A percentile compares a stretch with the other conserved stretches of the same genome.
Evolutionary conservation across 2,329 filamentous ascomycete genomes (phyloP).

Genomic region (Aspergillus awamori): DNA sequence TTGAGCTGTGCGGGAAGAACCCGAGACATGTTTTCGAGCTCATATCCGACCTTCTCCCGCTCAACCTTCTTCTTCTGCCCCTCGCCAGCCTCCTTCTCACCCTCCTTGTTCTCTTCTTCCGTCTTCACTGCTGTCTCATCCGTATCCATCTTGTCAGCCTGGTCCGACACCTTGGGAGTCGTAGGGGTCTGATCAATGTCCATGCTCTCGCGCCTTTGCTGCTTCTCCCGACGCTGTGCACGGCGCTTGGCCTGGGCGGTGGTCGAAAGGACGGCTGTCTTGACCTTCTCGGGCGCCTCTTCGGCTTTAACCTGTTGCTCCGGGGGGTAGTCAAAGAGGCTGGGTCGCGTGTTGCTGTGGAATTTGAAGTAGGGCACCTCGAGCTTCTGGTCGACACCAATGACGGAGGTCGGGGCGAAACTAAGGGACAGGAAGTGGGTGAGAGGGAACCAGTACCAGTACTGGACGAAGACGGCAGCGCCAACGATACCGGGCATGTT

Average conservation of each 20-base stretch:
- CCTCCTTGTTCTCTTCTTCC: constrained; percentile 61
- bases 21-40: constrained; percentile 94
- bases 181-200: constrained; percentile 81
- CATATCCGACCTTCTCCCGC: constrained; percentile 95
- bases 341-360: constrained; percentile 90
- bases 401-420: constrained; percentile 95
- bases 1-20: constrained; percentile 91
- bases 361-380: constrained; percentile 95
- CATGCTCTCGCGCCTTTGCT: constrained; percentile 90
- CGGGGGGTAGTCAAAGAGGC: constrained; percentile 95
- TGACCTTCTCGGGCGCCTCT: constrained; percentile 89
- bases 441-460: constrained; percentile 99
- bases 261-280: constrained; percentile 92
- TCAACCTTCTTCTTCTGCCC: constrained; percentile 85
- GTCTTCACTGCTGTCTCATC: constrained; percentile 61
- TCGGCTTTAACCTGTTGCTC: constrained; percentile 95
- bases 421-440: constrained; percentile 95
- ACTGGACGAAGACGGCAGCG: constrained; percentile 97
- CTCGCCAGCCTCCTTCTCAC: constrained; percentile 62
- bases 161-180: constrained; percentile 66
- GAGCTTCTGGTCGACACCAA: constrained; percentile 89
- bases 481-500: constrained; percentile 99
- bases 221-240: constrained; percentile 90
- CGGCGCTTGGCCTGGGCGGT: constrained; percentile 96
- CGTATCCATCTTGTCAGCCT: constrained; percentile 84